Evolutionary conservation across 257 asterid species (phyloP).

Genomic region (Rehmannia glutinosa): DNA sequence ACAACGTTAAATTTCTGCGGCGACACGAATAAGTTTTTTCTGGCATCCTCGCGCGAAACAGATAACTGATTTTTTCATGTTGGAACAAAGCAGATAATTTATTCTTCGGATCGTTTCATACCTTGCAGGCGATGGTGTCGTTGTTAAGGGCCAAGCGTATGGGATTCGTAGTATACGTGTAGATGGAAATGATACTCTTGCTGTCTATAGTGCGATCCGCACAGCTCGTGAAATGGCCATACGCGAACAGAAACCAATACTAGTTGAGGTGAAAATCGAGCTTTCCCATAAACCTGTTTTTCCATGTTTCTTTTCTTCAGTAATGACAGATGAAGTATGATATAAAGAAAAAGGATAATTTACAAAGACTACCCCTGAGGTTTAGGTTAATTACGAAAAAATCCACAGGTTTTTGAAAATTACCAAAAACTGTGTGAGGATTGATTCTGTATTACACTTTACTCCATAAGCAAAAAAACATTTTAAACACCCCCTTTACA

Average conservation of each 20-base stretch:
- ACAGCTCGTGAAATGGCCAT: slow-evolving; percentile 83
- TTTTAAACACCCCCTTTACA: no score
- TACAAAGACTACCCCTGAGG: neutral
- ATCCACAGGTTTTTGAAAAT: no score
- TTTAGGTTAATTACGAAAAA: neutral
- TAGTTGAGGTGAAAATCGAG: slow-evolving; percentile 63
- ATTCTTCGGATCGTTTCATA: neutral
- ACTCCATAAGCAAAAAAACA: no score
- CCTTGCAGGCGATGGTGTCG: slow-evolving; percentile 81
- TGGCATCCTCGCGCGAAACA: neutral
- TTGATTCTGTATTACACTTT: no score
- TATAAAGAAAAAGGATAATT: no score
- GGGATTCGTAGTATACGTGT: slow-evolving; percentile 78
- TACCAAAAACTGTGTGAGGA: no score
- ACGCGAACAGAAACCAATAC: slow-evolving; percentile 61
- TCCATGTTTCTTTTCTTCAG: neutral
- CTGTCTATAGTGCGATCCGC: slow-evolving; percentile 54
- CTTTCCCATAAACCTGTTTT: neutral
- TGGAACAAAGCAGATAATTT: neutral
- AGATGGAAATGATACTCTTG: slow-evolving; percentile 87
- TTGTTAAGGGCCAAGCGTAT: slow-evolving; percentile 72
- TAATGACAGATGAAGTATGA: no score
- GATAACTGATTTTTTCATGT: neutral
- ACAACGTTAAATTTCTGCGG: no score
- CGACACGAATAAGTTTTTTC: neutral